Evolutionary conservation across 208 protist genomes (phyloP).

Genomic region (Balamuthia mandrillaris): DNA sequence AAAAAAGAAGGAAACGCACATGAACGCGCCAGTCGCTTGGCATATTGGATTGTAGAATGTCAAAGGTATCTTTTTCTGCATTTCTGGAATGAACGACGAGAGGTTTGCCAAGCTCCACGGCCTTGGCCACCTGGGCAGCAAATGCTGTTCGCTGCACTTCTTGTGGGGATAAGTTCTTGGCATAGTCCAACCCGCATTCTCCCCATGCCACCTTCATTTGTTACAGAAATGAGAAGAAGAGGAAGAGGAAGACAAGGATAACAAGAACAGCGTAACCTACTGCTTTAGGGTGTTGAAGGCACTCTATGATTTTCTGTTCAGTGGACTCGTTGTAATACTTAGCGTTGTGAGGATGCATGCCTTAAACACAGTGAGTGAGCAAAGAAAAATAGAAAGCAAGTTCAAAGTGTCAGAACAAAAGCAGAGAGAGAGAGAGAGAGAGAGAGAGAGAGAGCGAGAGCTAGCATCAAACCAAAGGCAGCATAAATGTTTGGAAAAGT

Average conservation of each 20-base stretch:
- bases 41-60: constrained; percentile 58
- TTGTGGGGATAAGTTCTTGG: constrained; percentile 33
- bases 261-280: not conserved
- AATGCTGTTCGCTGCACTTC: constrained; percentile 55
- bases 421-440: too few relatives aligned
- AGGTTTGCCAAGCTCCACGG: constrained; percentile 60
- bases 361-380: not conserved
- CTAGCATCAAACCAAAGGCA: too few relatives aligned
- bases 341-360: constrained; percentile 63
- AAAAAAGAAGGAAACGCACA: constrained; percentile 51
- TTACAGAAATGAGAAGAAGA: not conserved
- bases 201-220: constrained; percentile 60
- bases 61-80: constrained; percentile 74
- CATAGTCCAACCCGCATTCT: constrained; percentile 63
- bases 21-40: constrained; percentile 63
- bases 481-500: too few relatives aligned
- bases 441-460: too few relatives aligned
- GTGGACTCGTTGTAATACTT: constrained; percentile 39
- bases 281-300: constrained; percentile 45
- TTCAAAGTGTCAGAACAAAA: not conserved
- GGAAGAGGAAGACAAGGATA: not conserved
- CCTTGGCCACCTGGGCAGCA: constrained; percentile 51
- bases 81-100: constrained; percentile 74
- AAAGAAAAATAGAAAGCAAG: not conserved
- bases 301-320: constrained; percentile 35